These are phyloP conservation scores for Fusarium sp. DNA, from an alignment of 2,329 filamentous ascomycete genomes.

Conservation along the genomic window DNA sequence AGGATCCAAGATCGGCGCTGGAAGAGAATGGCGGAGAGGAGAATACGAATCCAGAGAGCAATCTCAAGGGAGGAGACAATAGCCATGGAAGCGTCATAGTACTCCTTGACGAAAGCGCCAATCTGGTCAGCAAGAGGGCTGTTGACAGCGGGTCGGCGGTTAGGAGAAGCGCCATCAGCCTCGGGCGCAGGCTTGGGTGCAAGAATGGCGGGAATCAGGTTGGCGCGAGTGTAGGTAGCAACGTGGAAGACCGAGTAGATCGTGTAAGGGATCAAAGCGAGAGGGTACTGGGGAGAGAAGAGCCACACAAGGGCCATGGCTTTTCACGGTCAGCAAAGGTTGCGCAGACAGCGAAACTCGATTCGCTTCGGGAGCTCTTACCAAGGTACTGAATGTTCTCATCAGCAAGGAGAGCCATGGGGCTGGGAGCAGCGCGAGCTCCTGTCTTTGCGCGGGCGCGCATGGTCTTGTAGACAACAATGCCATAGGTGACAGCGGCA, in stretches of 20 bases:
- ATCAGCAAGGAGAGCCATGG: slow-evolving; percentile 79
- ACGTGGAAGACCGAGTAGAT: slow-evolving; percentile 99
- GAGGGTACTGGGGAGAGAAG: slow-evolving; percentile 86
- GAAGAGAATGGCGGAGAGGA: slow-evolving; percentile 87
- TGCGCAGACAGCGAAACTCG: background rate
- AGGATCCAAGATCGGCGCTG: slow-evolving; percentile 92
- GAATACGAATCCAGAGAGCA: slow-evolving; percentile 83
- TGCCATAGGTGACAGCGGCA: slow-evolving; percentile 93
- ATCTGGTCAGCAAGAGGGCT: slow-evolving; percentile 83
- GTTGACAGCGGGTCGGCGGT: slow-evolving; percentile 59
- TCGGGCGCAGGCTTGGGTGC: slow-evolving; percentile 70
- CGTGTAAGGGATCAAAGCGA: slow-evolving; percentile 92
- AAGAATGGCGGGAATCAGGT: slow-evolving; percentile 88
- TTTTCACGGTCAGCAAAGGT: slow-evolving; percentile 55
- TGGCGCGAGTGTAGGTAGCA: slow-evolving; percentile 93
- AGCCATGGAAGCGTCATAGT: slow-evolving; percentile 97
- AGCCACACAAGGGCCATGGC: slow-evolving; percentile 97
- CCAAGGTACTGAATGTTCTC: slow-evolving; percentile 98
- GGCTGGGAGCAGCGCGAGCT: slow-evolving; percentile 69
- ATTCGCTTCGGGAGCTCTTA: slow-evolving; percentile 62
- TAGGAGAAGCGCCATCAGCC: slow-evolving; percentile 65
- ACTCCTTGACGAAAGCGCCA: slow-evolving; percentile 94
- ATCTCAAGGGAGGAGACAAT: slow-evolving; percentile 92
- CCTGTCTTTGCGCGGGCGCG: slow-evolving; percentile 84
- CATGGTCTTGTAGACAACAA: slow-evolving; percentile 98